phyloP scores from a whole-genome alignment of 2,329 filamentous ascomycete species.

The Sporothrix sp. region DNA sequence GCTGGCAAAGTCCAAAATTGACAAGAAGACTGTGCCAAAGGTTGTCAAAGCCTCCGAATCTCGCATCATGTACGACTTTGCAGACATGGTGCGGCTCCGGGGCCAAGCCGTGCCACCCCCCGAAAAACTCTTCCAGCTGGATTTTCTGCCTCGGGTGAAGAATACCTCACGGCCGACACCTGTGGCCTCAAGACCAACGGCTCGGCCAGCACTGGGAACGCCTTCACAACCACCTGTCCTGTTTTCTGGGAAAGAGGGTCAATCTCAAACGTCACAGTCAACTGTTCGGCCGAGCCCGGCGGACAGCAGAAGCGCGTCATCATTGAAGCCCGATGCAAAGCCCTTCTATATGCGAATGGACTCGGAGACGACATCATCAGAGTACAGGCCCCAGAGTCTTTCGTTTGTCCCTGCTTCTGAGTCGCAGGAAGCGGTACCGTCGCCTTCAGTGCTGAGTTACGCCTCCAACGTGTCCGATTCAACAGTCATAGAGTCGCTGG shows the following conservation, averaged over 20 bases:
- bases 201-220: too few species aligned
- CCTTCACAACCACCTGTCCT: too few species aligned
- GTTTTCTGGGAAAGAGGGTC: too few species aligned
- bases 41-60: neutral
- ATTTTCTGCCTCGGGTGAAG: neutral
- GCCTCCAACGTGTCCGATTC: too few species aligned
- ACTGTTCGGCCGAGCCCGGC: neutral
- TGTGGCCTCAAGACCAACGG: too few species aligned
- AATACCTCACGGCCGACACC: too few species aligned
- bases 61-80: neutral
- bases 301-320: neutral
- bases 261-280: too few species aligned
- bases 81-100: neutral
- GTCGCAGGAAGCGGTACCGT: too few species aligned
- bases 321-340: neutral
- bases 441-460: too few species aligned
- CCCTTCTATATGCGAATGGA: neutral
- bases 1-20: neutral
- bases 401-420: neutral
- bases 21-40: neutral
- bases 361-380: neutral
- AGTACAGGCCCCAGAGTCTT: too few species aligned
- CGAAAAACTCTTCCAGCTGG: neutral
- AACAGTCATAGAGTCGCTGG: neutral
- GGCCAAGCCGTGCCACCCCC: neutral